These are phyloP conservation scores for Paratinospora sagittata DNA, from an alignment of 164 flowering plant genomes.

Conservation along the genomic window DNA sequence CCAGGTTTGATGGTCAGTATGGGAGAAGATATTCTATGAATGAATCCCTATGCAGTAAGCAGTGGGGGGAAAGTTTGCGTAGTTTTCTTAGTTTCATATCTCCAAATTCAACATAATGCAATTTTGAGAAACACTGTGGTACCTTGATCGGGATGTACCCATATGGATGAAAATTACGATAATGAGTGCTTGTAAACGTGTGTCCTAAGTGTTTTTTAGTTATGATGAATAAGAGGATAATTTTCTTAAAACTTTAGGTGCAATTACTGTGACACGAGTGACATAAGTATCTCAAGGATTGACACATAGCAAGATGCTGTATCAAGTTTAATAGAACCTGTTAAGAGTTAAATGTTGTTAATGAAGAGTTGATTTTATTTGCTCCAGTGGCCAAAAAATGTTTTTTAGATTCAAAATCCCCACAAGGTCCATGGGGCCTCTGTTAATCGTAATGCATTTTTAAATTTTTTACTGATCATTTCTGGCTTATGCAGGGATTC, in stretches of 20 bases:
- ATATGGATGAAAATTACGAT: too few relatives aligned
- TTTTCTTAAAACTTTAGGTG: neutral
- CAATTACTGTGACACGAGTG: too few relatives aligned
- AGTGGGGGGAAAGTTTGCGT: too few relatives aligned
- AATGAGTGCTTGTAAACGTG: neutral
- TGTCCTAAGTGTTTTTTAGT: neutral
- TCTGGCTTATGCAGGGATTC: slow-evolving; percentile 59
- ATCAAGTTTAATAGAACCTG: neutral
- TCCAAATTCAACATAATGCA: too few relatives aligned
- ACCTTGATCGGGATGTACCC: too few relatives aligned
- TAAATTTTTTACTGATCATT: neutral
- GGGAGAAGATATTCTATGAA: too few relatives aligned
- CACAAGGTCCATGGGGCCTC: neutral
- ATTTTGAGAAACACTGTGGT: too few relatives aligned
- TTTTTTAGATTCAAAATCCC: neutral
- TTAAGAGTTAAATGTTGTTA: neutral
- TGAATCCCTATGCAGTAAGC: too few relatives aligned
- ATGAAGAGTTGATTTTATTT: neutral
- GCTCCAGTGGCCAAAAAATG: neutral
- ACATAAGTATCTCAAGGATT: neutral
- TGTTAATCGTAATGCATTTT: neutral
- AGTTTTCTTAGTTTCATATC: too few relatives aligned
- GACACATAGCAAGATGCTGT: neutral
- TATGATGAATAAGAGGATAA: neutral
- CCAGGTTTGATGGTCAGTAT: too few relatives aligned